Evolutionary conservation across 2,329 filamentous ascomycete species (phyloP).

Genomic region (Epicoccum sorghinum): DNA sequence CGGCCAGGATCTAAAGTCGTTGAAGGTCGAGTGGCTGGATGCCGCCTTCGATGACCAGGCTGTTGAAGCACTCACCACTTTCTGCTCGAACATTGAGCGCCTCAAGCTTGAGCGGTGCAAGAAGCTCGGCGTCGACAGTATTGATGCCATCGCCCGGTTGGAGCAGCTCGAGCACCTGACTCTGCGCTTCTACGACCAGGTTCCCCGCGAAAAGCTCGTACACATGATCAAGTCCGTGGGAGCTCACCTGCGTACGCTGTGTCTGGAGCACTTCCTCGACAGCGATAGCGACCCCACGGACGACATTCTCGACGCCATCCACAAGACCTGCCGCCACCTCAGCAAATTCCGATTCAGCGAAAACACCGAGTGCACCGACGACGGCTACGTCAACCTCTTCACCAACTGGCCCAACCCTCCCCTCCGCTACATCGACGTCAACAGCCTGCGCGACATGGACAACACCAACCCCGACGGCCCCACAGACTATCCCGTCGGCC

Average conservation of each 20-base stretch:
- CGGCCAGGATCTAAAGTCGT: slow-evolving; percentile 67
- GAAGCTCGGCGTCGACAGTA: slow-evolving; percentile 68
- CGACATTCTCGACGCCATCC: slow-evolving; percentile 70
- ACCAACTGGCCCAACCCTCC: slow-evolving; percentile 75
- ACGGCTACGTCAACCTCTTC: slow-evolving; percentile 75
- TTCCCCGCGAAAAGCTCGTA: slow-evolving; percentile 64
- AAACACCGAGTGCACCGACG: slow-evolving; percentile 77
- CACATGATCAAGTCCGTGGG: slow-evolving; percentile 69
- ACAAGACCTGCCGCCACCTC: slow-evolving; percentile 70
- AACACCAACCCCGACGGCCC: slow-evolving; percentile 69
- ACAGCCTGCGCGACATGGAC: slow-evolving; percentile 78
- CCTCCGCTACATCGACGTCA: slow-evolving; percentile 74
- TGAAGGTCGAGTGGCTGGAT: slow-evolving; percentile 86
- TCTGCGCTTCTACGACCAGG: slow-evolving; percentile 67
- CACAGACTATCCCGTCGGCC: slow-evolving; percentile 65
- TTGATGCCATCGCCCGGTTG: slow-evolving; percentile 69
- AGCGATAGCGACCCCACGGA: slow-evolving; percentile 64
- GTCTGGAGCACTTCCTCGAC: slow-evolving; percentile 70
- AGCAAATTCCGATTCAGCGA: slow-evolving; percentile 81
- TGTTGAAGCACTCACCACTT: slow-evolving; percentile 64
- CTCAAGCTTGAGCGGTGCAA: slow-evolving; percentile 86
- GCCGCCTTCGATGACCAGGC: slow-evolving; percentile 77
- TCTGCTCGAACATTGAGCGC: slow-evolving; percentile 72
- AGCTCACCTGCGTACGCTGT: slow-evolving; percentile 73
- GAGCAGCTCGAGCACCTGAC: slow-evolving; percentile 74